Conservation (phyloP, 1,284 basidiomycete species). For the Afroboletus lepidellus region DNA sequence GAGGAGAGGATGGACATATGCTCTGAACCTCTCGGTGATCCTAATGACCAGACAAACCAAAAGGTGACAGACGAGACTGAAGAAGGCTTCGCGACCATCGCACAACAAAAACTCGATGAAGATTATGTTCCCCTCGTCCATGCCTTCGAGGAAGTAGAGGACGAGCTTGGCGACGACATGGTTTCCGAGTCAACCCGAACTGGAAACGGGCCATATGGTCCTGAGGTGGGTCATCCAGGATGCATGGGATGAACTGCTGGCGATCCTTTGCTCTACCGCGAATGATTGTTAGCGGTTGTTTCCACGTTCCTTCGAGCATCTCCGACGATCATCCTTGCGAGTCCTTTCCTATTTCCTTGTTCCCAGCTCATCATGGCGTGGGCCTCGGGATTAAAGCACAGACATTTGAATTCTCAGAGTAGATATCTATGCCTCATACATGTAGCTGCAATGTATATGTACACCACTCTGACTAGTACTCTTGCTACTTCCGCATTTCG, state of each 20-base stretch:
- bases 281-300: constrained; percentile 35
- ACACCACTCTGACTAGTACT: background rate
- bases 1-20: constrained; percentile 18
- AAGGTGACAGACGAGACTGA: constrained; percentile 33
- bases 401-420: background rate
- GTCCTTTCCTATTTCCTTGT: background rate
- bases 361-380: constrained; percentile 11
- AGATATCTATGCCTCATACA: background rate
- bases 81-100: constrained; percentile 34
- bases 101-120: constrained; percentile 32
- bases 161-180: constrained; percentile 25
- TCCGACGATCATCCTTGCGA: too few species aligned
- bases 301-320: constrained; percentile 43
- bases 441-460: background rate
- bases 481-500: background rate
- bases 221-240: constrained; percentile 17
- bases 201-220: constrained; percentile 11
- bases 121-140: constrained; percentile 16
- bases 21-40: constrained; percentile 19
- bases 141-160: constrained; percentile 20
- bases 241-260: constrained; percentile 36
- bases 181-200: constrained; percentile 1
- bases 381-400: background rate
- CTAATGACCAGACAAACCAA: constrained; percentile 9
- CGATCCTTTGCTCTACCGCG: constrained; percentile 33